Evolutionary conservation across 257 asterid species (phyloP).

Genomic region (Scutellaria minor): DNA sequence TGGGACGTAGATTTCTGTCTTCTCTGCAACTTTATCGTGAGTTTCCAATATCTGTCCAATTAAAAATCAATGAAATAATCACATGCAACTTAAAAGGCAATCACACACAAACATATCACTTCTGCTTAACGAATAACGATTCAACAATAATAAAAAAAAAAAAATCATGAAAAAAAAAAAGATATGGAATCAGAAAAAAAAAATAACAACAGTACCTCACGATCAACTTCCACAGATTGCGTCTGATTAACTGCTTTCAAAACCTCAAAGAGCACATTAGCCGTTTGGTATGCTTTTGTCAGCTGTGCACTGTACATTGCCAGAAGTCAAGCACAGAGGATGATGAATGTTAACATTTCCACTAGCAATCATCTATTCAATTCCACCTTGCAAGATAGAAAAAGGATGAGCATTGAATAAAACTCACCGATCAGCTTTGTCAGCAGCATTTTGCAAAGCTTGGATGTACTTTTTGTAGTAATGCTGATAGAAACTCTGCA

Average conservation of each 20-base stretch:
- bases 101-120: neutral
- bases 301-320: constrained; percentile 75
- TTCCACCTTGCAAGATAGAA: constrained; percentile 22
- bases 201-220: constrained; percentile 61
- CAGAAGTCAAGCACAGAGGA: constrained; percentile 21
- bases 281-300: constrained; percentile 94
- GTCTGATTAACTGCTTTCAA: constrained; percentile 93
- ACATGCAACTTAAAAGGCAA: constrained; percentile 4
- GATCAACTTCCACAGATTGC: constrained; percentile 89
- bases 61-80: constrained; percentile 26
- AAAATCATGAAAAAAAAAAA: neutral
- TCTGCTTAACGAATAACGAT: neutral
- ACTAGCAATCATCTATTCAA: constrained; percentile 6
- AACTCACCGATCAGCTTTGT: constrained; percentile 90
- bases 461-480: constrained; percentile 91
- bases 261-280: constrained; percentile 94
- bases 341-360: constrained; percentile 15
- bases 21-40: constrained; percentile 88
- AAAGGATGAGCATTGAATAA: constrained; percentile 13
- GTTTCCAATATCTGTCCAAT: constrained; percentile 71
- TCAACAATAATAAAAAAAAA: neutral
- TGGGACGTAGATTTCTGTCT: constrained; percentile 87
- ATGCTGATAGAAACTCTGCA: constrained; percentile 98
- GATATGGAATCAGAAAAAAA: constrained; percentile 16
- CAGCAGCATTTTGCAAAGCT: constrained; percentile 94